Percentiles rank a stretch among this genome's conserved stretches.
Conservation (phyloP, 1,284 basidiomycete genomes). For the Ganoderma resinaceum region DNA sequence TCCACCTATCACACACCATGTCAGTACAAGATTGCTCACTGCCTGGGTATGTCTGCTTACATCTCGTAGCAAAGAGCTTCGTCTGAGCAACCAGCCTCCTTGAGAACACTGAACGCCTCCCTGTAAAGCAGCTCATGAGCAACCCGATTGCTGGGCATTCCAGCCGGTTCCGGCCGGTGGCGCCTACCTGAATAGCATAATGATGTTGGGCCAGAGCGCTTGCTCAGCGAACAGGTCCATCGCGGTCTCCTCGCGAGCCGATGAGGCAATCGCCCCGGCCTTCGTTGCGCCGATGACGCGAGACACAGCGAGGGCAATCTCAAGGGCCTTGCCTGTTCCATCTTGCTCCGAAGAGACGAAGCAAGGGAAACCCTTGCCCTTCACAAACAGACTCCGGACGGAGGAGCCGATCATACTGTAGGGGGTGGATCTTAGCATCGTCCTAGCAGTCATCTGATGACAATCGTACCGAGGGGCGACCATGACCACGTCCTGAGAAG, state of each 20-base stretch:
- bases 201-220: constrained; percentile 72
- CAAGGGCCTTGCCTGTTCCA: constrained; percentile 56
- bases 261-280: constrained; percentile 70
- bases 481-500: constrained; percentile 69
- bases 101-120: constrained; percentile 66
- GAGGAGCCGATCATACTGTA: constrained; percentile 70
- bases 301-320: constrained; percentile 59
- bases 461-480: constrained; percentile 63
- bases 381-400: constrained; percentile 65
- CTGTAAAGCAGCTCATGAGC: constrained; percentile 39
- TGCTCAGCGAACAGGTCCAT: constrained; percentile 75
- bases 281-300: constrained; percentile 68
- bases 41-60: constrained; percentile 40
- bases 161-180: no score
- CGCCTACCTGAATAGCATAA: constrained; percentile 59
- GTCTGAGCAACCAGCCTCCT: constrained; percentile 72
- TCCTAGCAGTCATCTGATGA: constrained; percentile 3
- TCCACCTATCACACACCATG: constrained; percentile 55
- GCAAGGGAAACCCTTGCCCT: constrained; percentile 68
- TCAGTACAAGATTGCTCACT: no score
- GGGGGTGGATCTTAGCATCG: constrained; percentile 5
- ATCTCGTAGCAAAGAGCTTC: constrained; percentile 74
- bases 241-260: constrained; percentile 67
- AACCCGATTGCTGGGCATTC: not conserved
- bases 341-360: constrained; percentile 72